Percentiles rank a stretch among this genome's conserved stretches.
Conservation (phyloP, 225 moss, liverwort and hornwort species). For the Climacium dendroides region DNA sequence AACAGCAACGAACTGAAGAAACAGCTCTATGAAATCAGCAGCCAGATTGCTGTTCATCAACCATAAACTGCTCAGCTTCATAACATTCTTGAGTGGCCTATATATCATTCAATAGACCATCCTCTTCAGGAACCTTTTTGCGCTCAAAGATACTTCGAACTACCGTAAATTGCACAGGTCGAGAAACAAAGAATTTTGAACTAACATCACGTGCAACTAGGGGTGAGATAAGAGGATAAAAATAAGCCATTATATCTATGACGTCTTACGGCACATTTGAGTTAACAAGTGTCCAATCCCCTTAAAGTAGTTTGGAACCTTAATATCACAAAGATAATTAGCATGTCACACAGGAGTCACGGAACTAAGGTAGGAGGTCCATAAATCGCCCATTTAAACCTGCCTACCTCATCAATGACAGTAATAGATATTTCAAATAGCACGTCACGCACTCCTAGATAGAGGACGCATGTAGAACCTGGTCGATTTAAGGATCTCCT, state of each 20-base stretch:
- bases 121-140: neutral
- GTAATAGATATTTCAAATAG: no score
- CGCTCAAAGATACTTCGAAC: neutral
- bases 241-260: neutral
- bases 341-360: neutral
- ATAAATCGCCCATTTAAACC: slow-evolving; percentile 42
- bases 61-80: neutral
- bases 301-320: neutral
- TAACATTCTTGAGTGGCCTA: neutral
- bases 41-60: neutral
- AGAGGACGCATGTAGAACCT: no score
- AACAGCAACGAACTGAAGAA: neutral
- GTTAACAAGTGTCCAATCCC: neutral
- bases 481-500: no score
- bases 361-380: no score
- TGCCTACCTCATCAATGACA: slow-evolving; percentile 29
- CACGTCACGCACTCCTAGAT: no score
- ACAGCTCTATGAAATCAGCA: neutral
- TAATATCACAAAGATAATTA: neutral
- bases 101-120: neutral
- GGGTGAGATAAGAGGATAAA: no score
- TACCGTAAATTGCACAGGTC: neutral
- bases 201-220: neutral
- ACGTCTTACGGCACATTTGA: neutral
- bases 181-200: neutral